Conservation (phyloP, 2,329 filamentous ascomycete species). For the Penicillium digitatum region DNA sequence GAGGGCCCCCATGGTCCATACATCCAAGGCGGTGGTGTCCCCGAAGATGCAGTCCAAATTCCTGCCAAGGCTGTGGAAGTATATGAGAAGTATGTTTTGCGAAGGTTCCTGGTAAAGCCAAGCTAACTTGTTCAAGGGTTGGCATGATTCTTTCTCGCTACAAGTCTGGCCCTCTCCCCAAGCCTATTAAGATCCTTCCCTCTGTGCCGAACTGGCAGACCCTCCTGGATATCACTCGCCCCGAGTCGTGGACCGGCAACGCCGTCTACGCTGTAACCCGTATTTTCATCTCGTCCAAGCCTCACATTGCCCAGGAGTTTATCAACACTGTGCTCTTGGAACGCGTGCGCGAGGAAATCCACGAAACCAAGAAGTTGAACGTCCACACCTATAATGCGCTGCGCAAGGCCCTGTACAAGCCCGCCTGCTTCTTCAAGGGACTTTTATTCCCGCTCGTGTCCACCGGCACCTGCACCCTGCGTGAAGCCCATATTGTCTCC, state of each 20-base stretch:
- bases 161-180: constrained; percentile 93
- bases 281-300: constrained; percentile 84
- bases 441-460: constrained; percentile 86
- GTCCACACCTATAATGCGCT: constrained; percentile 91
- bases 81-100: constrained; percentile 69
- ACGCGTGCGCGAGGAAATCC: constrained; percentile 87
- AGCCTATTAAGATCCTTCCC: constrained; percentile 95
- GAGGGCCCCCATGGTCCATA: constrained; percentile 34
- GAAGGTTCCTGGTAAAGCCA: not conserved
- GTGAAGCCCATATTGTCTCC: constrained; percentile 87
- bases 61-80: constrained; percentile 91
- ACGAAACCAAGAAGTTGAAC: constrained; percentile 90
- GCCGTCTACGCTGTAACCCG: constrained; percentile 83
- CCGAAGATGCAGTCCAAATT: constrained; percentile 79
- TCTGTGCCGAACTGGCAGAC: constrained; percentile 90
- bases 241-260: constrained; percentile 73
- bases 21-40: constrained; percentile 53
- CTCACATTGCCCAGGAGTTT: constrained; percentile 74
- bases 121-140: constrained; percentile 53
- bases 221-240: constrained; percentile 77
- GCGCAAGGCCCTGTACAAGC: constrained; percentile 91
- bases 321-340: constrained; percentile 83
- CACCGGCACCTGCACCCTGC: constrained; percentile 81
- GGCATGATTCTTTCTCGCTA: constrained; percentile 86
- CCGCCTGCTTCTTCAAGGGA: constrained; percentile 93